Percentiles rank a stretch among this genome's conserved stretches.
These are phyloP conservation scores for Naganishia cerealis DNA, from an alignment of 1,284 basidiomycete species.

Conservation along the genomic window DNA sequence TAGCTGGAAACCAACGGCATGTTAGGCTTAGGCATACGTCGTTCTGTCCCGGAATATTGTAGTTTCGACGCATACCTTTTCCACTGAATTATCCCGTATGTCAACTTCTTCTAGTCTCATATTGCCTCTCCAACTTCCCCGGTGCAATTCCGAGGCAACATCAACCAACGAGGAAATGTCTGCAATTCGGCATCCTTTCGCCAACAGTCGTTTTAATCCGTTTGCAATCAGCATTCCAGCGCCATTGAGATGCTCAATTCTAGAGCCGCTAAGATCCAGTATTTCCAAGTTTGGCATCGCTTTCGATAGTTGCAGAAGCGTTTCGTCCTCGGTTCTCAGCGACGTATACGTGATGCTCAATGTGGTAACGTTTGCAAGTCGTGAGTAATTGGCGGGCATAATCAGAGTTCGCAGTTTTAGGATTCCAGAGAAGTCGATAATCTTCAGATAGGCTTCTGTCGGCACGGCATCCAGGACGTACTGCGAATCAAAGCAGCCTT, in stretches of 20 bases:
- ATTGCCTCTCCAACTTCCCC: slow-evolving; percentile 13
- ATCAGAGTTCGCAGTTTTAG: slow-evolving; percentile 16
- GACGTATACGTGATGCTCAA: slow-evolving; percentile 29
- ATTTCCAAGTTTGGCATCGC: slow-evolving; percentile 25
- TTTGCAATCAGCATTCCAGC: slow-evolving; percentile 6
- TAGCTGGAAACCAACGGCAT: slow-evolving; percentile 1
- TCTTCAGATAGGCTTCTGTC: not conserved
- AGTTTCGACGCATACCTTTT: not conserved
- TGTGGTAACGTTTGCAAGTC: not conserved
- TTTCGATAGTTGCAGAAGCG: slow-evolving; percentile 4
- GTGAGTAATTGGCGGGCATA: slow-evolving; percentile 6
- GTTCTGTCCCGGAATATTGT: no score
- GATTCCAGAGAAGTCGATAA: slow-evolving; percentile 7
- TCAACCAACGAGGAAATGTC: slow-evolving; percentile 18
- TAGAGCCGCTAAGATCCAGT: slow-evolving; percentile 30
- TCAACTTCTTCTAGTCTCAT: slow-evolving; percentile 32
- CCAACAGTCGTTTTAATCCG: slow-evolving; percentile 25
- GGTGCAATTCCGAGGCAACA: slow-evolving; percentile 21
- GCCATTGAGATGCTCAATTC: slow-evolving; percentile 28
- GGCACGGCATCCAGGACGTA: slow-evolving; percentile 19
- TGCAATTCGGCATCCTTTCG: slow-evolving; percentile 27
- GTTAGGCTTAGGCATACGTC: no score
- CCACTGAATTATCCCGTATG: slow-evolving; percentile 32
- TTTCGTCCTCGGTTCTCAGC: slow-evolving; percentile 1
- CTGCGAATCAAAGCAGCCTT: slow-evolving; percentile 15